These are phyloP conservation scores for Aspergillus spinulosporus DNA, from an alignment of 2,329 filamentous ascomycete species.

Conservation along the genomic window DNA sequence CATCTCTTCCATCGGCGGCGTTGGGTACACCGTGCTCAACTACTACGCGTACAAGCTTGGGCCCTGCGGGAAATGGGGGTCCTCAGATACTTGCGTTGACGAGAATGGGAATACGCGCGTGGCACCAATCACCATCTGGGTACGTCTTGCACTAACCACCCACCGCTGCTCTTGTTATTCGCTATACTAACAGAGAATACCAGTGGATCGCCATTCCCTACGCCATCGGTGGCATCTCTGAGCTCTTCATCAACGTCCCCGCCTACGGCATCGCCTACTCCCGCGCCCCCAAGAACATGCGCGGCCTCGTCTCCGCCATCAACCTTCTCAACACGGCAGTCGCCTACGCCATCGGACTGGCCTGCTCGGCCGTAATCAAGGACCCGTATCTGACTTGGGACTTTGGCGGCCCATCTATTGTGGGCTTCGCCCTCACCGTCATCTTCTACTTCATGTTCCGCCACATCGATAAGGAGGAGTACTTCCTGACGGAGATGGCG, in stretches of 20 bases:
- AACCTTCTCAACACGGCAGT: conserved; percentile 46
- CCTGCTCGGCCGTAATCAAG: conserved; percentile 44
- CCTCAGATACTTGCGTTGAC: conserved; percentile 6
- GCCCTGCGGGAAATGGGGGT: conserved; percentile 8
- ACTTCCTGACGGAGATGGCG: conserved; percentile 32
- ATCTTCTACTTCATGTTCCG: conserved; percentile 52
- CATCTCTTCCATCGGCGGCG: conserved; percentile 51
- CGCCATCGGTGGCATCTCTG: conserved; percentile 37
- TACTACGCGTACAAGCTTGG: conserved; percentile 13
- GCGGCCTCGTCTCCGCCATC: conserved; percentile 44
- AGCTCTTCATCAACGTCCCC: conserved; percentile 47
- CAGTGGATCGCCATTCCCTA: conserved; percentile 12
- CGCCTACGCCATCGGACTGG: conserved; percentile 43
- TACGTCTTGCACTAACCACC: background rate
- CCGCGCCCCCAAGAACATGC: conserved; percentile 45
- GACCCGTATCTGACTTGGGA: conserved; percentile 53
- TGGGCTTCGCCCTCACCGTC: conserved; percentile 49
- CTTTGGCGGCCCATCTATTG: conserved; percentile 52
- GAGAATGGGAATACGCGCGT: conserved; percentile 6
- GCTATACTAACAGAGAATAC: background rate
- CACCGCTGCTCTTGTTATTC: too few relatives aligned
- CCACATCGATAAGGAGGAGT: conserved; percentile 52
- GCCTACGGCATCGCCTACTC: conserved; percentile 50
- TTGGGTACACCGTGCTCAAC: conserved; percentile 11
- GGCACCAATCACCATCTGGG: conserved; percentile 7